Conservation (phyloP, 108 stramenopile species). For the Parietichytrium sp. region DNA sequence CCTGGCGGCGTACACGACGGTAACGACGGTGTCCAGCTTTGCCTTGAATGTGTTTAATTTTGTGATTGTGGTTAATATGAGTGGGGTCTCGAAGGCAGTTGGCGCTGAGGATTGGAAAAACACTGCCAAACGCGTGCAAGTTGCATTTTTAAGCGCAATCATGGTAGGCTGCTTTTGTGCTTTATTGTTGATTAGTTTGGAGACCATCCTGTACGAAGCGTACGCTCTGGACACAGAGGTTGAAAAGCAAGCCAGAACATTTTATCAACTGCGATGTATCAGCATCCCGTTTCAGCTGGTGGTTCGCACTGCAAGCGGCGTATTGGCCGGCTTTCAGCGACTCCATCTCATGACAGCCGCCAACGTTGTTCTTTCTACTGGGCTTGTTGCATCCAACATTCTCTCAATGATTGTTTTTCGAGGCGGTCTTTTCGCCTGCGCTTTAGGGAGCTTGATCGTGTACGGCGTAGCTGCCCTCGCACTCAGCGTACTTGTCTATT, state of each 20-base stretch:
- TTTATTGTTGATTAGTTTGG: neutral
- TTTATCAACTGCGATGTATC: neutral
- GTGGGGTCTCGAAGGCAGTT: neutral
- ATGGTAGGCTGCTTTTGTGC: neutral
- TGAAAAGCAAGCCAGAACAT: neutral
- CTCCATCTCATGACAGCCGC: neutral
- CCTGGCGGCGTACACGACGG: constrained; percentile 29
- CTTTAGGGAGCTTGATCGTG: neutral
- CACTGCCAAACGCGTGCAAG: neutral
- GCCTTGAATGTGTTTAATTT: constrained; percentile 13
- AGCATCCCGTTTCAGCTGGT: constrained; percentile 2
- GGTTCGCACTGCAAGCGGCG: neutral
- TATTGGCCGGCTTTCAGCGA: constrained; percentile 13
- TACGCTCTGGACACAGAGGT: neutral
- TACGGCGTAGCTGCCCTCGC: neutral
- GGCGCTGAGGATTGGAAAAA: constrained; percentile 37
- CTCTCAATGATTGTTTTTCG: neutral
- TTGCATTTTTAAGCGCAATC: neutral
- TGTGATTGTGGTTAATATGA: constrained; percentile 34
- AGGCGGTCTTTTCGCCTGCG: neutral
- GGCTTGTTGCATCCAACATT: neutral
- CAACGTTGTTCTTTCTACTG: neutral
- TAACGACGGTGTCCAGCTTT: neutral
- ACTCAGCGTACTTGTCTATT: neutral
- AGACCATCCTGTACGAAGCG: neutral